These are phyloP conservation scores for Pestalotiopsis sp. DNA, from an alignment of 2,329 filamentous ascomycete species.

Conservation along the genomic window DNA sequence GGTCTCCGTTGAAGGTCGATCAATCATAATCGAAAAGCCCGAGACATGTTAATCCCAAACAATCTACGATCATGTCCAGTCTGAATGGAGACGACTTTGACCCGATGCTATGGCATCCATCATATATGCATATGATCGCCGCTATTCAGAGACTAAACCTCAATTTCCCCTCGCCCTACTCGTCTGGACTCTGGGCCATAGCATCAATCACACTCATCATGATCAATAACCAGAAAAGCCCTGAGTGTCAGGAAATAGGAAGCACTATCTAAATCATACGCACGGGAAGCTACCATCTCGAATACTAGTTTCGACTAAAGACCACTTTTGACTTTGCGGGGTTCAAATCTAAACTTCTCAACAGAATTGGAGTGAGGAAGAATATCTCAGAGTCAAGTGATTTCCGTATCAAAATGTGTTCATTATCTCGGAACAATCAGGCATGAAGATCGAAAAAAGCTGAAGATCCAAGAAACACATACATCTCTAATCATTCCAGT, in stretches of 20 bases:
- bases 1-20: no score
- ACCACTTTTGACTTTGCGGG: neutral
- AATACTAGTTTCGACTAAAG: neutral
- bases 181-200: neutral
- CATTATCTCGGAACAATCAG: neutral
- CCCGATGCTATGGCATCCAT: neutral
- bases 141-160: neutral
- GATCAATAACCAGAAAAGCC: neutral
- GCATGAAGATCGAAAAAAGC: no score
- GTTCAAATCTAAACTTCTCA: neutral
- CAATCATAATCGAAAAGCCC: no score
- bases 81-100: neutral
- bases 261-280: neutral
- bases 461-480: no score
- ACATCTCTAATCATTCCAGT: no score
- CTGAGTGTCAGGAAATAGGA: neutral
- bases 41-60: neutral
- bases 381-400: neutral
- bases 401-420: neutral
- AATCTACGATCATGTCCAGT: neutral
- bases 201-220: neutral
- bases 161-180: neutral
- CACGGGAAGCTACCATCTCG: neutral
- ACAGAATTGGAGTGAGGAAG: no score
- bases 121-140: neutral